Evolutionary conservation across 1,284 basidiomycete species (phyloP).

Genomic region (Melanopsichium pennsylvanicum): DNA sequence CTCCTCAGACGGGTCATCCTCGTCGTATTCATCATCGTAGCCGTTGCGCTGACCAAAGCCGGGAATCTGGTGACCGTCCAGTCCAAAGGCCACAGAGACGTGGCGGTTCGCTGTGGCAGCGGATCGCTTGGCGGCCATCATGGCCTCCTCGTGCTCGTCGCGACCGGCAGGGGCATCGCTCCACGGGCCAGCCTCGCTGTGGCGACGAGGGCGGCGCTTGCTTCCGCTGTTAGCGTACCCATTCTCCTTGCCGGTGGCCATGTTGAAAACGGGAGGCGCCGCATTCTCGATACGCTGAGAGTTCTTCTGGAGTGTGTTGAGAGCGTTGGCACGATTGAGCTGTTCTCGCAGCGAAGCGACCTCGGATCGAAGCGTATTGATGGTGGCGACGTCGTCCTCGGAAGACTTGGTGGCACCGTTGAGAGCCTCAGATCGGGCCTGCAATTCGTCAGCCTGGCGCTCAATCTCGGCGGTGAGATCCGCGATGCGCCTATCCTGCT

Average conservation of each 20-base stretch:
- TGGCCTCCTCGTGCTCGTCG: constrained; percentile 76
- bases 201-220: constrained; percentile 73
- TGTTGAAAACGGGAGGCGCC: constrained; percentile 58
- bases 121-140: constrained; percentile 77
- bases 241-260: constrained; percentile 58
- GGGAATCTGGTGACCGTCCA: constrained; percentile 53
- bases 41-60: constrained; percentile 48
- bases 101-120: constrained; percentile 79
- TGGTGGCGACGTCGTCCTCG: constrained; percentile 82
- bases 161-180: constrained; percentile 73
- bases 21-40: constrained; percentile 53
- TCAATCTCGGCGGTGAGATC: constrained; percentile 76
- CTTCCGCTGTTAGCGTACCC: constrained; percentile 36
- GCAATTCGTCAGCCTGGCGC: constrained; percentile 78
- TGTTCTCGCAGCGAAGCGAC: constrained; percentile 91
- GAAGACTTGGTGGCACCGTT: constrained; percentile 56
- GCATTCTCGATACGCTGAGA: constrained; percentile 62
- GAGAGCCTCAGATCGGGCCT: constrained; percentile 71
- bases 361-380: constrained; percentile 88
- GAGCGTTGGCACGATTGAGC: constrained; percentile 87
- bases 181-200: constrained; percentile 83
- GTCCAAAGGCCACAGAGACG: constrained; percentile 81
- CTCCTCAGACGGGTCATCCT: constrained; percentile 91
- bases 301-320: constrained; percentile 63
- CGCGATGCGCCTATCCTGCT: constrained; percentile 84